Conservation (phyloP, 2,329 filamentous ascomycete genomes). For the Fusarium gaditjirri region DNA sequence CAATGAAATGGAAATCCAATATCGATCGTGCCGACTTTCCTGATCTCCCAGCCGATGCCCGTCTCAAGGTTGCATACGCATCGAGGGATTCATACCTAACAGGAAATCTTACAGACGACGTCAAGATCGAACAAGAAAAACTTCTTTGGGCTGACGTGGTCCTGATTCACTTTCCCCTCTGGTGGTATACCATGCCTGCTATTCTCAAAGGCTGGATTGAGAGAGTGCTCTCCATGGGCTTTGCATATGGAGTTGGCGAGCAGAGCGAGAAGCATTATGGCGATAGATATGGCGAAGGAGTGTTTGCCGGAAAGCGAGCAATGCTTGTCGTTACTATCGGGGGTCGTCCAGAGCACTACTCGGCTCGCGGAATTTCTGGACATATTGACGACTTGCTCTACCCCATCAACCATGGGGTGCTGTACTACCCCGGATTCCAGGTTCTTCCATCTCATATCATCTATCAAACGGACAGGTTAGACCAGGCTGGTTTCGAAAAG, state of each 20-base stretch:
- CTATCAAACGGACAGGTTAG: constrained; percentile 2
- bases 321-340: constrained; percentile 6
- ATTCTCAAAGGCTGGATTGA: constrained; percentile 30
- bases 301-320: constrained; percentile 2
- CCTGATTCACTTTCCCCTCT: constrained; percentile 26
- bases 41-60: neutral
- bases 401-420: constrained; percentile 17
- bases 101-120: constrained; percentile 19
- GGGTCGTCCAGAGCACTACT: constrained; percentile 9
- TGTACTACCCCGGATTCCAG: constrained; percentile 16
- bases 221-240: constrained; percentile 14
- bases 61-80: constrained; percentile 3
- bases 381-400: constrained; percentile 24
- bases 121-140: constrained; percentile 27
- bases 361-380: constrained; percentile 13
- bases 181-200: constrained; percentile 26
- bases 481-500: neutral
- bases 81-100: constrained; percentile 3
- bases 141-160: constrained; percentile 19
- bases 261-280: constrained; percentile 13
- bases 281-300: constrained; percentile 28
- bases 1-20: constrained; percentile 29
- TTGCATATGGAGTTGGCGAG: constrained; percentile 18
- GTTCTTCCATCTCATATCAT: constrained; percentile 21
- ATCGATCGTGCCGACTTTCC: constrained; percentile 18